Evolutionary conservation across 805 yeast species (phyloP).

Genomic region (Cyberlindnera veronae): DNA sequence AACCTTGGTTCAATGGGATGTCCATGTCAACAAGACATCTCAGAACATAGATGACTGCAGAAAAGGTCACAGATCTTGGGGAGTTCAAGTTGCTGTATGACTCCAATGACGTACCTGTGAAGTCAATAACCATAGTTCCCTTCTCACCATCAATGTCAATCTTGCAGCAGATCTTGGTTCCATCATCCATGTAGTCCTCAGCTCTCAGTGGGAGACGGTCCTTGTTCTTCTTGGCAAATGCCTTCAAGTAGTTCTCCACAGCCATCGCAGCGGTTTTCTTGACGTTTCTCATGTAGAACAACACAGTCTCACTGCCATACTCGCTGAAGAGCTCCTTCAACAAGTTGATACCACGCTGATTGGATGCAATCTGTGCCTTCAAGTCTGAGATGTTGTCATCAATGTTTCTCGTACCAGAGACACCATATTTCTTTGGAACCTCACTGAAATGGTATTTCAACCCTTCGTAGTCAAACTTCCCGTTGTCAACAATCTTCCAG

Average conservation of each 20-base stretch:
- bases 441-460: conserved; percentile 41
- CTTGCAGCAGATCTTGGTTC: conserved; percentile 43
- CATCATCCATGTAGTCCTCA: conserved; percentile 53
- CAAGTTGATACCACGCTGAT: conserved; percentile 47
- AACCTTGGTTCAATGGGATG: conserved; percentile 93
- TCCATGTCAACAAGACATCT: conserved; percentile 69
- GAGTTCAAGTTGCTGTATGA: conserved; percentile 52
- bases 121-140: conserved; percentile 46
- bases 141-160: conserved; percentile 38
- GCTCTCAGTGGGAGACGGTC: conserved; percentile 38
- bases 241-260: conserved; percentile 34
- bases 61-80: conserved; percentile 50
- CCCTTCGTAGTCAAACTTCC: conserved; percentile 51
- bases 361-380: conserved; percentile 50
- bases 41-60: conserved; percentile 51
- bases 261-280: conserved; percentile 45
- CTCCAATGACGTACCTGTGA: conserved; percentile 50
- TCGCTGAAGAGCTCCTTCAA: conserved; percentile 41
- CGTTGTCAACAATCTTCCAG: conserved; percentile 46
- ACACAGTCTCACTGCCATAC: conserved; percentile 39
- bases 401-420: conserved; percentile 52
- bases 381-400: conserved; percentile 49
- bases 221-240: conserved; percentile 40
- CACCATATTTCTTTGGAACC: conserved; percentile 48
- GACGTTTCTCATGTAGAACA: conserved; percentile 45